phyloP scores from a whole-genome alignment of 2,329 filamentous ascomycete species.

The Atkinsonella texensis region DNA sequence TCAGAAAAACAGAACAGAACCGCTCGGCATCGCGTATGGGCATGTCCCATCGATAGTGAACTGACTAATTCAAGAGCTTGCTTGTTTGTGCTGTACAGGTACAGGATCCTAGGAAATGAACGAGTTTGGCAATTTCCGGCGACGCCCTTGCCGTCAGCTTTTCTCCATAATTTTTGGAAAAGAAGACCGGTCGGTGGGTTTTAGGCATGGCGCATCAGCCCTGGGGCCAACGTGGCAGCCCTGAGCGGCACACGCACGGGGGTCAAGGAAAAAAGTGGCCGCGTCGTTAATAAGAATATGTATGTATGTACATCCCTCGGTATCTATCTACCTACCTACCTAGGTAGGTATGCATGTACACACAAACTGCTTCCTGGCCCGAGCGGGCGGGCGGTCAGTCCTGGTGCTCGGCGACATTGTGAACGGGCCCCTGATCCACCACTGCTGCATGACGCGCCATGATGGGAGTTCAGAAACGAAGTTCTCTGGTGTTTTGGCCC shows the following conservation, averaged over 20 bases:
- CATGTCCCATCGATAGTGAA: too few relatives aligned
- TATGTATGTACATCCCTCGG: too few relatives aligned
- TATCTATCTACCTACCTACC: too few relatives aligned
- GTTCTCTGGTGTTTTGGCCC: neutral
- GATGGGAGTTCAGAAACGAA: neutral
- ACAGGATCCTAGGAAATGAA: neutral
- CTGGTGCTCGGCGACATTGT: conserved; percentile 1
- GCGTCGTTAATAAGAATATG: neutral
- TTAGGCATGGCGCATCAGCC: neutral
- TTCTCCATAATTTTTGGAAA: neutral
- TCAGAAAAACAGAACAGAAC: too few relatives aligned
- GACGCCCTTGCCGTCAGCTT: conserved; percentile 1
- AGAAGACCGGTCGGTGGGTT: neutral
- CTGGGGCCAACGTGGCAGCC: neutral
- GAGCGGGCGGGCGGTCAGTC: neutral
- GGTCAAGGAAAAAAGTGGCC: too few relatives aligned
- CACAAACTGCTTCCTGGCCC: too few relatives aligned
- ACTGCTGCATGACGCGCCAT: neutral
- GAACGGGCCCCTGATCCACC: conserved; percentile 4
- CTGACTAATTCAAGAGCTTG: too few relatives aligned
- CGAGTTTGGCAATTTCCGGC: conserved; percentile 2
- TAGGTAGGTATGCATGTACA: too few relatives aligned
- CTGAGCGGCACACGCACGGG: neutral
- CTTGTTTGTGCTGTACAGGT: neutral
- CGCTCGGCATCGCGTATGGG: too few relatives aligned